Evolutionary conservation across 148 eudicot species (phyloP), one percentile per base, ranked within the genome.

Genomic region (Arbutus unedo): DNA sequence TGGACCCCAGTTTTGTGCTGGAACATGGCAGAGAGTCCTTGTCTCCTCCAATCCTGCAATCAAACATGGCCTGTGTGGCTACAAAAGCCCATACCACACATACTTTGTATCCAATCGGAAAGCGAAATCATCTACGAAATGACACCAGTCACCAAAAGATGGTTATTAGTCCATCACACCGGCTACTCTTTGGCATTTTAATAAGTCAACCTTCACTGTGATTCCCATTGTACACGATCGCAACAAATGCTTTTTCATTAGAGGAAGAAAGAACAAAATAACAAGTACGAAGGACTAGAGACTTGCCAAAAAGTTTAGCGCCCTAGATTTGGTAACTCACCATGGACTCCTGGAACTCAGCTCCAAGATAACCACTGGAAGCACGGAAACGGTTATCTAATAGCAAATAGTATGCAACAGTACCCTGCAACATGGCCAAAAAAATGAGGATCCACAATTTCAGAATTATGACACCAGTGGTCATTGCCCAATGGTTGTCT

Each of bases 361-460:
- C 94, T 75, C 99, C 99, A 83, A 96, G 96, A 85, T 96, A 96
- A 81, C 98, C 97, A 87, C 87, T 88, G 60, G 94, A 88, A 78
- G 84, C 91, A 83, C 97, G 94, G 79, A 91, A 93, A 31, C 94
- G 90, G 82, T 96, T 96, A 89, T 96, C 99, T 11, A 96, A 84
- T 50, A 96, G 93, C 93, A 96, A 85, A 91, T 94, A 96, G 85
- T 96, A 96, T 44, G 99, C 93, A 82, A 96, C 99, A 68, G 98
- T 94, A 48, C 93, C 99, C 99, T 96, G 88, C 70, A 84, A 83
- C 82, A 59, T n/a, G 78, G 25, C 31, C 53, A 76, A 68, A 18
- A 76, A 21, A 31, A 76, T 13, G 72, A 74, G 49, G 79, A 8
- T 1, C 9, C 7, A 4, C 56, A 38, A n/a, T 56, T 43, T 45